These are phyloP conservation scores for Cercophora newfieldiana DNA, from an alignment of 495 filamentous ascomycete genomes.

Conservation along the genomic window DNA sequence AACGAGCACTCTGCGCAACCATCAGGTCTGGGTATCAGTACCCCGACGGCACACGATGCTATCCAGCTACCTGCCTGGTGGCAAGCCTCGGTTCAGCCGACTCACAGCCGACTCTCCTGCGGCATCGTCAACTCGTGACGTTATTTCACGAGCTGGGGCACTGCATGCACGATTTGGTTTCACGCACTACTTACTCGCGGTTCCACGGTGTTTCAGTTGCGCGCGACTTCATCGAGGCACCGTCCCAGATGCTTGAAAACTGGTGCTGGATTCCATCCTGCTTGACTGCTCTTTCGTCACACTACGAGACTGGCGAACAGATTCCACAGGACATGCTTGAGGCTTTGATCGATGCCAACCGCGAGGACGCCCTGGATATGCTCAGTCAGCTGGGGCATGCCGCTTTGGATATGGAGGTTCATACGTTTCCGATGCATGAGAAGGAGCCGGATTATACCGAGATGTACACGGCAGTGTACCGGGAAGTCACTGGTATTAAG, in stretches of 20 bases:
- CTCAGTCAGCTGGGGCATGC: background rate
- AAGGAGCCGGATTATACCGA: background rate
- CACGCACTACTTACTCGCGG: background rate
- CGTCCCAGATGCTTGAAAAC: background rate
- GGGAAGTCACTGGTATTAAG: background rate
- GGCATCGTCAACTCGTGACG: background rate
- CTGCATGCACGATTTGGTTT: slow-evolving; percentile 1
- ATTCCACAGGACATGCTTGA: background rate
- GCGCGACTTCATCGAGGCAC: slow-evolving; percentile 4
- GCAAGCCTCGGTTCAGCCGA: background rate
- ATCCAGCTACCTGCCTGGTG: background rate
- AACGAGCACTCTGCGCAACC: background rate
- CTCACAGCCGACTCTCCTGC: background rate
- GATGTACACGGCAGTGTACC: background rate
- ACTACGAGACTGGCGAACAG: background rate
- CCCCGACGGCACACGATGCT: background rate
- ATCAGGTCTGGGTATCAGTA: background rate
- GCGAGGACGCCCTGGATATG: background rate
- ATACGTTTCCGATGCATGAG: background rate
- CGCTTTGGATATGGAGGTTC: background rate
- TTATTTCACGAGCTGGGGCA: background rate
- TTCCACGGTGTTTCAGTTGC: background rate
- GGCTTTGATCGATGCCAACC: background rate
- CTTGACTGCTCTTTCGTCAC: background rate
- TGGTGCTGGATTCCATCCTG: background rate